Conservation (phyloP, 768 basidiomycete genomes). For the Psilocybe cubensis region DNA sequence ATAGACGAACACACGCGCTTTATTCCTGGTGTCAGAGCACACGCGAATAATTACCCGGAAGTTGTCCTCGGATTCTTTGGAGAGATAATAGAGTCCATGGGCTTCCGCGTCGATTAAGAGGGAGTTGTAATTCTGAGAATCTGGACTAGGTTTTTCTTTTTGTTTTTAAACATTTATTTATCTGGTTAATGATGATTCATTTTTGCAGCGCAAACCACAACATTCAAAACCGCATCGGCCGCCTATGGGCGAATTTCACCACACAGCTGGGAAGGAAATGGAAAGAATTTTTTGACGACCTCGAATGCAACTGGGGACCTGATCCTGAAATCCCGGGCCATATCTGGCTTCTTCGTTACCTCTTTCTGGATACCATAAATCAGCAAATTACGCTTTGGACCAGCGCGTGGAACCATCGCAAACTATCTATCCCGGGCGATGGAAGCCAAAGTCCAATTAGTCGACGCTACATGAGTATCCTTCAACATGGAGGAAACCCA, state of each 20-base stretch:
- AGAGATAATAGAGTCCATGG: background rate
- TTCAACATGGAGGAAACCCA: conserved; percentile 25
- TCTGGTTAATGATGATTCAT: background rate
- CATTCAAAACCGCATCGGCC: conserved; percentile 1
- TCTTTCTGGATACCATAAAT: conserved; percentile 38
- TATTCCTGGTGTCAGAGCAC: background rate
- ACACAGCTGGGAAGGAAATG: background rate
- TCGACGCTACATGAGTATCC: conserved; percentile 35
- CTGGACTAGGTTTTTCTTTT: background rate
- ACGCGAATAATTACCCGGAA: background rate
- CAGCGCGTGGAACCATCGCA: conserved; percentile 39
- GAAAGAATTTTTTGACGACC: background rate
- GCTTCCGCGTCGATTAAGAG: background rate
- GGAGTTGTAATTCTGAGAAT: background rate
- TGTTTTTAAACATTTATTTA: background rate
- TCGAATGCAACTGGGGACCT: conserved; percentile 23
- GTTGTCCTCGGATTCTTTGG: background rate
- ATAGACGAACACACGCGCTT: background rate
- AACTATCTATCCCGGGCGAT: conserved; percentile 21
- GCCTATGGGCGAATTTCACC: background rate
- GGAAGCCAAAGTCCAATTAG: conserved; percentile 24
- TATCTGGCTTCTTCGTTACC: conserved; percentile 42
- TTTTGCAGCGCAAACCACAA: conserved; percentile 9
- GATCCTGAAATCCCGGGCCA: conserved; percentile 27
- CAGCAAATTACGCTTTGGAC: conserved; percentile 33